phyloP scores from a whole-genome alignment of 1,284 basidiomycete genomes.

The Malassezia equina region DNA sequence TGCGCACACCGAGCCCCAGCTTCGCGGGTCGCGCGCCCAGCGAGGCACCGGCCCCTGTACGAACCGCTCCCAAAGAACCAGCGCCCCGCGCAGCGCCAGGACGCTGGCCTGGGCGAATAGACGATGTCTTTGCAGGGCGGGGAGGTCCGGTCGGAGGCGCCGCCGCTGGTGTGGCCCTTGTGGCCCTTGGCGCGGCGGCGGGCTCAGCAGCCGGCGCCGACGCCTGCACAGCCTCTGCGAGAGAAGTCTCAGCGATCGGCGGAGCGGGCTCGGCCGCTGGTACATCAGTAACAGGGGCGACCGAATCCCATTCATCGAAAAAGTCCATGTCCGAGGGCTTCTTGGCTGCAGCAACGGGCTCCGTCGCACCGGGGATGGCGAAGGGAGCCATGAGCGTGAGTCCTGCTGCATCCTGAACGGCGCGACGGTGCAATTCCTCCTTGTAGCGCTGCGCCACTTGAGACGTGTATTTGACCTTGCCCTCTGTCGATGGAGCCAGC shows the following conservation, averaged over 20 bases:
- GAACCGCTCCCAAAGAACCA: conserved; percentile 16
- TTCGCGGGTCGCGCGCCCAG: conserved; percentile 26
- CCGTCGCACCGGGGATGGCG: conserved; percentile 49
- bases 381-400: conserved; percentile 36
- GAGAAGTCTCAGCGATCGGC: conserved; percentile 26
- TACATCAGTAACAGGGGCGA: conserved; percentile 29
- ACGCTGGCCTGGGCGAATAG: conserved; percentile 19
- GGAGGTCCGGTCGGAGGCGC: conserved; percentile 19
- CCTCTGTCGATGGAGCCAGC: conserved; percentile 61
- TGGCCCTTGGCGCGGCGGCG: too few species aligned
- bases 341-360: conserved; percentile 44
- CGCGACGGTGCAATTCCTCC: conserved; percentile 73
- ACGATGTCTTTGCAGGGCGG: conserved; percentile 31
- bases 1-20: conserved; percentile 39
- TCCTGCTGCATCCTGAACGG: conserved; percentile 61
- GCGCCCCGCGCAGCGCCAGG: neutral
- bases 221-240: conserved; percentile 11
- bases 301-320: conserved; percentile 79
- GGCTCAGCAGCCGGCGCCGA: conserved; percentile 16
- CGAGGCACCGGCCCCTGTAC: conserved; percentile 17
- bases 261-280: conserved; percentile 32
- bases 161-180: neutral
- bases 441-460: conserved; percentile 77
- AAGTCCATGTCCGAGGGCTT: conserved; percentile 64
- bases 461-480: conserved; percentile 80